Evolutionary conservation across 1,284 basidiomycete species (phyloP).

Genomic region (Malassezia vespertilionis): DNA sequence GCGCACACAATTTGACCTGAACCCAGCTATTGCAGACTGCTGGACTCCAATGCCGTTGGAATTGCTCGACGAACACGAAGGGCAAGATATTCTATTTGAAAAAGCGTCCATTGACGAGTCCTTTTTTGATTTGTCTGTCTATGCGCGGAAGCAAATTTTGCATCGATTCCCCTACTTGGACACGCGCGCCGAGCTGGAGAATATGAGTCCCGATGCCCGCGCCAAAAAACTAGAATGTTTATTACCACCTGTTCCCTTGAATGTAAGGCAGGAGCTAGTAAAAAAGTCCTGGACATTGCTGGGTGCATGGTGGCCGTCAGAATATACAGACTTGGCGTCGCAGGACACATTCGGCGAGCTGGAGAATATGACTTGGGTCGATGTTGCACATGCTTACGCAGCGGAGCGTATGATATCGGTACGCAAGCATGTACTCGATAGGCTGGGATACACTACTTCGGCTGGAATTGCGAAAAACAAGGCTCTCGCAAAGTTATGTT

Average conservation of each 20-base stretch:
- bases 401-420: constrained; percentile 76
- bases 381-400: constrained; percentile 76
- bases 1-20: constrained; percentile 54
- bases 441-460: constrained; percentile 83
- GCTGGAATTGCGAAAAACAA: constrained; percentile 93
- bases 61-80: neutral
- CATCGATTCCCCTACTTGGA: constrained; percentile 58
- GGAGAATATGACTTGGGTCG: constrained; percentile 63
- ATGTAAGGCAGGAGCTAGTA: constrained; percentile 50
- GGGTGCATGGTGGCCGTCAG: constrained; percentile 48
- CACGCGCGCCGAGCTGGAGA: constrained; percentile 17
- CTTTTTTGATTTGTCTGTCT: constrained; percentile 43
- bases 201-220: neutral
- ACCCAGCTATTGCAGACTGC: constrained; percentile 1
- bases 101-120: constrained; percentile 57
- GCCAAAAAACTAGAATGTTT: constrained; percentile 65
- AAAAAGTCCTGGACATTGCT: constrained; percentile 55
- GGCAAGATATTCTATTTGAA: constrained; percentile 30
- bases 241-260: constrained; percentile 62
- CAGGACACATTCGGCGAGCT: constrained; percentile 17
- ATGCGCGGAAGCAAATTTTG: constrained; percentile 39
- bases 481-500: constrained; percentile 67
- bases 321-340: constrained; percentile 15
- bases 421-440: constrained; percentile 58
- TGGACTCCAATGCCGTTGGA: constrained; percentile 5